Percentiles rank a stretch among this genome's conserved stretches.
Conservation (phyloP, 305 asterid species). For the Coffea humblotiana region DNA sequence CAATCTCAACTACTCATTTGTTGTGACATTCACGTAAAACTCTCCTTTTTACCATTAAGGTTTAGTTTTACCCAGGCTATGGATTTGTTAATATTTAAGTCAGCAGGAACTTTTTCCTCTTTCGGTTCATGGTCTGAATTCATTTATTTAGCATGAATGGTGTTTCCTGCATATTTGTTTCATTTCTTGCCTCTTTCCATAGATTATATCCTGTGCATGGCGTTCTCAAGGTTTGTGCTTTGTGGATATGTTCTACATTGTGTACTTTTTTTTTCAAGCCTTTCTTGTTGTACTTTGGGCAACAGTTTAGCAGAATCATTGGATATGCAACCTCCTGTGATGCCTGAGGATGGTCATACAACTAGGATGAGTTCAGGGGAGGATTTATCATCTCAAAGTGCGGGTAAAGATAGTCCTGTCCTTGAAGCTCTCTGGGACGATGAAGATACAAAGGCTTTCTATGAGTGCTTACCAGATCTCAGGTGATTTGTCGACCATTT, state of each 20-base stretch:
- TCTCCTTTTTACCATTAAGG: neutral
- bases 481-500: slow-evolving; percentile 43
- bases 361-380: slow-evolving; percentile 95
- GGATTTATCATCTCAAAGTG: slow-evolving; percentile 67
- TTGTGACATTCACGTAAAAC: neutral
- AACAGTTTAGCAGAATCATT: slow-evolving; percentile 96
- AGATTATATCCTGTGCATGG: neutral
- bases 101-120: neutral
- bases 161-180: neutral
- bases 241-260: neutral
- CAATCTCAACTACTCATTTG: neutral
- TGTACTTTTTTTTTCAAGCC: neutral
- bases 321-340: slow-evolving; percentile 94
- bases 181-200: neutral
- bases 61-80: neutral
- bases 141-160: neutral
- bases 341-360: slow-evolving; percentile 99
- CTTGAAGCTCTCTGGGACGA: slow-evolving; percentile 97
- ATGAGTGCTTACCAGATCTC: slow-evolving; percentile 94
- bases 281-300: neutral
- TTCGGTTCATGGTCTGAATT: neutral
- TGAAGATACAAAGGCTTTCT: slow-evolving; percentile 96
- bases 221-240: slow-evolving; percentile 1
- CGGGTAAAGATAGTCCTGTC: slow-evolving; percentile 75
- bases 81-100: neutral